Conservation (phyloP, 805 yeast species). For the Pichia thaimueangensis region DNA sequence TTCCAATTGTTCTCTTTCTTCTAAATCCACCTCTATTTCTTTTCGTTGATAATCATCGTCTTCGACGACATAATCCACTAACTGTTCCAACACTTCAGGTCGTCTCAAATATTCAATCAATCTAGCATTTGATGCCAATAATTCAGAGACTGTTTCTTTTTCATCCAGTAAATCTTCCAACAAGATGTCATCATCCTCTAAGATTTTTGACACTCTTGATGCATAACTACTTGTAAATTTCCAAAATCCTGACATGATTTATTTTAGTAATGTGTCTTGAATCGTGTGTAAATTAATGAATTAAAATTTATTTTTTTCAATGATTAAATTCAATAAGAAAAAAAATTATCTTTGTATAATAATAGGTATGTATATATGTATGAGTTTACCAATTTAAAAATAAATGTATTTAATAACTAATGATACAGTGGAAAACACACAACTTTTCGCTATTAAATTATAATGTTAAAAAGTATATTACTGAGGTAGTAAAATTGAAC, state of each 20-base stretch:
- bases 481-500: too few relatives aligned
- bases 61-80: conserved; percentile 59
- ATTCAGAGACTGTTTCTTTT: conserved; percentile 66
- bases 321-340: too few relatives aligned
- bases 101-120: conserved; percentile 74
- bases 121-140: conserved; percentile 64
- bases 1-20: conserved; percentile 6
- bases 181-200: conserved; percentile 39
- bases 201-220: conserved; percentile 49
- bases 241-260: conserved; percentile 36
- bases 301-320: too few relatives aligned
- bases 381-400: too few relatives aligned
- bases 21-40: conserved; percentile 8
- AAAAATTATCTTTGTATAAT: too few relatives aligned
- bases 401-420: too few relatives aligned
- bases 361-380: too few relatives aligned
- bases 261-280: too few relatives aligned
- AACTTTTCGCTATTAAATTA: too few relatives aligned
- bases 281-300: too few relatives aligned
- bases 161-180: conserved; percentile 65
- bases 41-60: conserved; percentile 38
- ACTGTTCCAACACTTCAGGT: conserved; percentile 62
- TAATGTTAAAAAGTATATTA: too few relatives aligned
- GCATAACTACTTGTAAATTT: conserved; percentile 45
- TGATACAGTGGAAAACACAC: too few relatives aligned